Evolutionary conservation across 352 stramenopile genomes (phyloP), one percentile per base, ranked within the genome.

Genomic region (Elongisporangium senticosum): DNA sequence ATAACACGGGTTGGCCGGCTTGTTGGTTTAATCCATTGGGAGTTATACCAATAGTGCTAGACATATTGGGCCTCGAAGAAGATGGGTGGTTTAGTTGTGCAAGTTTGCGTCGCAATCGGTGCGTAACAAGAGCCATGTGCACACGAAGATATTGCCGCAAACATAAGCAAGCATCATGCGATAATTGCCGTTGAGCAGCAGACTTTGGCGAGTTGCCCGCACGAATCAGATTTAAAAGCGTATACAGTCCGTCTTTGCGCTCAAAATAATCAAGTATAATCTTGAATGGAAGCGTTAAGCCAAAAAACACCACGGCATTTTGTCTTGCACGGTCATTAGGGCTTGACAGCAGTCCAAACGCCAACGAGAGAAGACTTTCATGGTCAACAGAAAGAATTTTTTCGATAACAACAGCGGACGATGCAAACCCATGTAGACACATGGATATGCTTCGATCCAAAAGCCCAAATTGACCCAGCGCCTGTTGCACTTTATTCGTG

Each of bases 251-350:
- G n/a, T 95, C 80, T 51, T 91, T 63, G 39, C 86, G 89, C 43
- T 95, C 83, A 56, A 95, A 95, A 56, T 83, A 85, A 28, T 95
- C 86, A 22, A 93, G 67, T 58, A 93, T 88, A 7, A 75, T 71
- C 51, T 89, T 93, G 55, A 93, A 95, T 15, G 71, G 65, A 21
- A 95, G 58, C 5, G 84, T 91, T 48, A 95, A 67, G 20, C 83
- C 82, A 51, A 90, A 95, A 58, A 93, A 95, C 15, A 93, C 80
- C 8, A 95, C 82, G 0, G 80, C 80, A 50, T 95, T 93, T 43
- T 93, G 83, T 4, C 86, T 68, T 20, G 83, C 86, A 20, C 80
- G 83, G 28, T 93, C 86, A 49, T 95, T 89, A 1, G 83, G 76
- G 40, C 83, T 93, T 0, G 82, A 87, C 1, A 93, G 62, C 23